These are phyloP conservation scores for Marasmius fiardii DNA, from an alignment of 1,284 basidiomycete genomes.

Conservation along the genomic window DNA sequence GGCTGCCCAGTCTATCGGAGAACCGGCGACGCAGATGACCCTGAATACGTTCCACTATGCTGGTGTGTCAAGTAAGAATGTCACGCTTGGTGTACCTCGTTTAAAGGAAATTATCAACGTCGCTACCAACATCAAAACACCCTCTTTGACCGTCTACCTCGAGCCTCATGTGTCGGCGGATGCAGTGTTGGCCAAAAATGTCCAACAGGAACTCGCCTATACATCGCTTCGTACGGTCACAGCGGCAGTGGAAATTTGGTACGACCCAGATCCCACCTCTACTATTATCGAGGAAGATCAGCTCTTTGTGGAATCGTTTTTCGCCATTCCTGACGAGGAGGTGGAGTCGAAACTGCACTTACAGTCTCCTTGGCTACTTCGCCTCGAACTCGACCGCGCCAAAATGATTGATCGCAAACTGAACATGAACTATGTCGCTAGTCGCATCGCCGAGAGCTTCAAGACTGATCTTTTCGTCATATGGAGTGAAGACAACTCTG, in stretches of 20 bases:
- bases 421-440: constrained; percentile 94
- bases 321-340: constrained; percentile 97
- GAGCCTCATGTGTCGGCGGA: constrained; percentile 68
- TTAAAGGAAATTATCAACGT: constrained; percentile 99
- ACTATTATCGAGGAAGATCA: constrained; percentile 97
- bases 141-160: constrained; percentile 90
- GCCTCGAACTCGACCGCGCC: constrained; percentile 94
- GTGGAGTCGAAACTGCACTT: constrained; percentile 89
- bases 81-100: constrained; percentile 97
- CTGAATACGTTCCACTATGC: constrained; percentile 98
- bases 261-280: constrained; percentile 90
- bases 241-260: constrained; percentile 96
- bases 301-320: constrained; percentile 98
- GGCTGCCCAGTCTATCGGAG: constrained; percentile 97
- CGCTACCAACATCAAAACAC: constrained; percentile 97
- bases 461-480: constrained; percentile 97
- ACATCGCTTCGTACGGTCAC: constrained; percentile 96
- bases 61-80: constrained; percentile 97
- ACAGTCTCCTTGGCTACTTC: constrained; percentile 96
- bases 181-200: constrained; percentile 71
- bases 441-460: constrained; percentile 92
- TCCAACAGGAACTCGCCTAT: constrained; percentile 91
- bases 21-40: constrained; percentile 99
- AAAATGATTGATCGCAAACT: constrained; percentile 98
- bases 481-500: constrained; percentile 98